Evolutionary conservation across 805 yeast genomes (phyloP).

Genomic region (Lipomyces spencermartinsiae): DNA sequence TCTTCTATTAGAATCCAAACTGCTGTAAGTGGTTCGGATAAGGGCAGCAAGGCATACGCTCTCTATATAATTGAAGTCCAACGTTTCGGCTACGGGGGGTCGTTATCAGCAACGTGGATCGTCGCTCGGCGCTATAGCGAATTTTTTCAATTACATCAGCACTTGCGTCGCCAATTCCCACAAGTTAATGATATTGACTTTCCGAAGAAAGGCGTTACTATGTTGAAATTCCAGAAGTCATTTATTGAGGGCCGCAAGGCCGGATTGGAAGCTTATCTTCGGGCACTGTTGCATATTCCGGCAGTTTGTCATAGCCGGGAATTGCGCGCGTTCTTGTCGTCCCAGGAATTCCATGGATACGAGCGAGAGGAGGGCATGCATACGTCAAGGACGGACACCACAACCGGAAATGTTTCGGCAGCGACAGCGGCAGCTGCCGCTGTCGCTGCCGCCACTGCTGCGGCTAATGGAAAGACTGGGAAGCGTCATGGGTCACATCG

Average conservation of each 20-base stretch:
- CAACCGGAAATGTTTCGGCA: conserved; percentile 12
- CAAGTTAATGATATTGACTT: conserved; percentile 57
- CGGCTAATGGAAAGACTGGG: background rate
- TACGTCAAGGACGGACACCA: background rate
- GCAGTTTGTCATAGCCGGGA: conserved; percentile 75
- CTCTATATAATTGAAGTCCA: conserved; percentile 80
- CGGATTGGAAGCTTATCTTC: conserved; percentile 68
- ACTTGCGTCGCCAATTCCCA: conserved; percentile 61
- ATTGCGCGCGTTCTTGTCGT: conserved; percentile 78
- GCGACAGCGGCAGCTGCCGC: conserved; percentile 27
- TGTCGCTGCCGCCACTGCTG: conserved; percentile 22
- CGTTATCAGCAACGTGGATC: conserved; percentile 77
- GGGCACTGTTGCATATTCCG: conserved; percentile 61
- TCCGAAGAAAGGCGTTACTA: conserved; percentile 59
- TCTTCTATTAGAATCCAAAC: conserved; percentile 49
- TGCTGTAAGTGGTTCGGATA: conserved; percentile 57
- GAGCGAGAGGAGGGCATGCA: background rate
- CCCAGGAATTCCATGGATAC: conserved; percentile 43
- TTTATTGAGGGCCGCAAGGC: conserved; percentile 68
- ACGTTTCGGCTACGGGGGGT: conserved; percentile 53
- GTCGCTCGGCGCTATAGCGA: conserved; percentile 90
- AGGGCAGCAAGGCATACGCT: conserved; percentile 65
- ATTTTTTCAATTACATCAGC: conserved; percentile 72
- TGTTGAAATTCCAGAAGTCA: conserved; percentile 72
- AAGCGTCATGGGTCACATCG: conserved; percentile 1